A percentile compares a stretch with the other conserved stretches of the same genome.
These are phyloP conservation scores for Solanum sejunctum DNA, from an alignment of 257 asterid species.

Conservation along the genomic window DNA sequence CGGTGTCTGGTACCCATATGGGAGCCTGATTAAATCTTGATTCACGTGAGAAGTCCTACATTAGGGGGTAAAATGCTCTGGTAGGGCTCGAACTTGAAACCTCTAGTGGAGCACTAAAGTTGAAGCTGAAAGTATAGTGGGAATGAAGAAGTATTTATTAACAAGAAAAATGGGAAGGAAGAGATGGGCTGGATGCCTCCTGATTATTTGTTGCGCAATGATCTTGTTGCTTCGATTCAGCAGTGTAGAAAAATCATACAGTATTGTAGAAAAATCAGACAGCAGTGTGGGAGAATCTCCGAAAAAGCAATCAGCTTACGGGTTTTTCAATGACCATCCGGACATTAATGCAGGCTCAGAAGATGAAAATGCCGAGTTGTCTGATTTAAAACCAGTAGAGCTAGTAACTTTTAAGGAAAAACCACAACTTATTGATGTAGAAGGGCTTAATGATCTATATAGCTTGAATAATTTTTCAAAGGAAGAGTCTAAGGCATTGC, in stretches of 20 bases:
- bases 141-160: background rate
- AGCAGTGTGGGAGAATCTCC: conserved; percentile 32
- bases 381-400: conserved; percentile 11
- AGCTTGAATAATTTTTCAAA: conserved; percentile 31
- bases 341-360: conserved; percentile 7
- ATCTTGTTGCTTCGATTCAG: conserved; percentile 42
- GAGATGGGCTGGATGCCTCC: conserved; percentile 65
- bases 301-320: conserved; percentile 46
- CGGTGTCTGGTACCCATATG: background rate
- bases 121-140: background rate
- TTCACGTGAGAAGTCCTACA: background rate
- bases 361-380: conserved; percentile 4
- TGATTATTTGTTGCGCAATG: conserved; percentile 42
- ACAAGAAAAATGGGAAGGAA: conserved; percentile 32
- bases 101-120: background rate
- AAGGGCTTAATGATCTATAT: conserved; percentile 46
- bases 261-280: conserved; percentile 32
- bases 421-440: conserved; percentile 26
- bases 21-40: background rate
- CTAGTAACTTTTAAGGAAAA: conserved; percentile 17
- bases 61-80: background rate
- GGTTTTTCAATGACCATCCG: conserved; percentile 53
- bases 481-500: conserved; percentile 32
- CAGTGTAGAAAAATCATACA: conserved; percentile 34
- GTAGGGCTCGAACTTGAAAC: background rate